These are phyloP conservation scores for Sophora flavescens DNA, from an alignment of 306 rosid genomes.

Conservation along the genomic window DNA sequence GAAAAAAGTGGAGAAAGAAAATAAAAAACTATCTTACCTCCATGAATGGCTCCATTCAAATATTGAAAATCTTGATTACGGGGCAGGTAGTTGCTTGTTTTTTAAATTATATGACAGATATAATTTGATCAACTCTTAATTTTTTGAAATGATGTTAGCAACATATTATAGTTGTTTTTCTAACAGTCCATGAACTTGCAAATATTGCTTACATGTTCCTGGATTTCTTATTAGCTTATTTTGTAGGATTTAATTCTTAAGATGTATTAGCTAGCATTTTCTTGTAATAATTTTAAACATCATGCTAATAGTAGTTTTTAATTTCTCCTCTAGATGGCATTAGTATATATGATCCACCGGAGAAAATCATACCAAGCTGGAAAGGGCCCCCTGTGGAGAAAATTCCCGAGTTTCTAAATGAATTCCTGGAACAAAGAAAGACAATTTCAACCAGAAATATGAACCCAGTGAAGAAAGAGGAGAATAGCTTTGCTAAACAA, in stretches of 20 bases:
- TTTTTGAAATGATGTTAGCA: conserved; percentile 25
- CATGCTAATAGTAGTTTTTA: conserved; percentile 44
- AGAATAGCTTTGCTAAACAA: conserved; percentile 46
- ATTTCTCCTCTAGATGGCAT: conserved; percentile 72
- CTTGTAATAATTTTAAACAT: conserved; percentile 27
- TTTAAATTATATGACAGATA: conserved; percentile 21
- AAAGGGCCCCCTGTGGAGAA: conserved; percentile 81
- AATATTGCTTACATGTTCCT: conserved; percentile 4
- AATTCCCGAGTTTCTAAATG: conserved; percentile 70
- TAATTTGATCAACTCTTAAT: conserved; percentile 38
- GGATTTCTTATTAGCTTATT: conserved; percentile 18
- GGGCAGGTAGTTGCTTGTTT: conserved; percentile 74
- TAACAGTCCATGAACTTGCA: not conserved
- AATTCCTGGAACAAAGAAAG: conserved; percentile 66
- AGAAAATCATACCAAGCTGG: conserved; percentile 91
- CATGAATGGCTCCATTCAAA: conserved; percentile 91
- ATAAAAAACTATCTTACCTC: conserved; percentile 66
- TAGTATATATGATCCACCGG: conserved; percentile 86
- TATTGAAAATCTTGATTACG: conserved; percentile 91
- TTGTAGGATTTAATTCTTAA: conserved; percentile 12
- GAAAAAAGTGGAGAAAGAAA: conserved; percentile 79
- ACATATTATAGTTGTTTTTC: conserved; percentile 17
- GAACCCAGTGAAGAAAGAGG: conserved; percentile 58
- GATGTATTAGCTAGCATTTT: conserved; percentile 33
- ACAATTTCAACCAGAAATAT: conserved; percentile 49